phyloP scores from a whole-genome alignment of 2,329 filamentous ascomycete species.

The Atkinsonella hypoxylon region DNA sequence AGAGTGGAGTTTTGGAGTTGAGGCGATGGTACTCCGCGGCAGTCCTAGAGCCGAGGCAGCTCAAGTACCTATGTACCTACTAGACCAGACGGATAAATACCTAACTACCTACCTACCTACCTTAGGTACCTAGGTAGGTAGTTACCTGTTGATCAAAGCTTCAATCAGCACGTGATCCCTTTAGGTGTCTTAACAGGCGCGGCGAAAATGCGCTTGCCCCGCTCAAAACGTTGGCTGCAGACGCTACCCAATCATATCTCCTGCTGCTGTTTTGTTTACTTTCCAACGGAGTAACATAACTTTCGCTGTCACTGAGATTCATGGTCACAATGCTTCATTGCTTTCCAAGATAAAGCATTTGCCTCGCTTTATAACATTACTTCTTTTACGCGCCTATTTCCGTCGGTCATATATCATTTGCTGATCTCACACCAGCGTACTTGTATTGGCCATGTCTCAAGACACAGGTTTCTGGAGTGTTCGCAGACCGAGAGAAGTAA shows the following conservation, averaged over 20 bases:
- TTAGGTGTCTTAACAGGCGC: too few relatives aligned
- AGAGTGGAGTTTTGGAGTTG: conserved; percentile 5
- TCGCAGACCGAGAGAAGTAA: conserved; percentile 80
- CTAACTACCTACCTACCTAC: too few relatives aligned
- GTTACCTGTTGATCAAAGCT: too few relatives aligned
- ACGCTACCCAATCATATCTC: conserved; percentile 16
- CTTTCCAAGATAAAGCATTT: neutral
- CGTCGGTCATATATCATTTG: neutral
- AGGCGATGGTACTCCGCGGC: conserved; percentile 5
- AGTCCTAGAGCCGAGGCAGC: conserved; percentile 20
- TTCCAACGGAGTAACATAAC: conserved; percentile 28
- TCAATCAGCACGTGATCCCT: conserved; percentile 18
- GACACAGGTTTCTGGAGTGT: conserved; percentile 83
- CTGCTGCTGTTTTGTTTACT: conserved; percentile 28
- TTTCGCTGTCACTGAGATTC: conserved; percentile 4
- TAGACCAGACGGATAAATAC: too few relatives aligned
- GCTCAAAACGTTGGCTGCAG: neutral
- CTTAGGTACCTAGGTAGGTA: too few relatives aligned
- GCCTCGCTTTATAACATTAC: neutral
- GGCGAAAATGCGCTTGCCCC: neutral
- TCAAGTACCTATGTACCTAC: too few relatives aligned
- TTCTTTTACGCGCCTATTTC: too few relatives aligned
- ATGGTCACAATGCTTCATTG: neutral
- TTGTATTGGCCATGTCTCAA: conserved; percentile 56
- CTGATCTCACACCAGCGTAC: neutral